Percentiles rank a stretch among this genome's conserved stretches.
phyloP scores from a whole-genome alignment of 2,329 filamentous ascomycete genomes.

The Corinectria fuckeliana region DNA sequence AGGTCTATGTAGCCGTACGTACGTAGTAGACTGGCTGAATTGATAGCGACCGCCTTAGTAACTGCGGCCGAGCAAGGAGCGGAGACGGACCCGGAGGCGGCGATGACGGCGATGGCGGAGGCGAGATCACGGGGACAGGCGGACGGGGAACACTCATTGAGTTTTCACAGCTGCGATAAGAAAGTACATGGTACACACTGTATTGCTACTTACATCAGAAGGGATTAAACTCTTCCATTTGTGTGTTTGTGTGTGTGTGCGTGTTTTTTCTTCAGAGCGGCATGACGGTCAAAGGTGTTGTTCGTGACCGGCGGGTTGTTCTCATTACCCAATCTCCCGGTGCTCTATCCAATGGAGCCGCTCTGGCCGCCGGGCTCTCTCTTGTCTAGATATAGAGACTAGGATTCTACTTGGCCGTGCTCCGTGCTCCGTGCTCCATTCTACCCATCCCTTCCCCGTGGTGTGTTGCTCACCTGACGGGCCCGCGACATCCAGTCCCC shows the following conservation, averaged over 20 bases:
- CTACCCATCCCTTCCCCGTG: constrained; percentile 29
- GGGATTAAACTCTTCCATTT: no score
- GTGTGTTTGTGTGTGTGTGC: background rate
- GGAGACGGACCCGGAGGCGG: constrained; percentile 9
- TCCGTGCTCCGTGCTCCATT: constrained; percentile 12
- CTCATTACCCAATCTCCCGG: constrained; percentile 47
- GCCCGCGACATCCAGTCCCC: constrained; percentile 45
- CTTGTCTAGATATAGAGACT: no score
- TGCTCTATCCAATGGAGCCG: constrained; percentile 40
- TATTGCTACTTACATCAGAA: background rate
- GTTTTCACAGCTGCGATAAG: background rate
- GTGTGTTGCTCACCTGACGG: constrained; percentile 41
- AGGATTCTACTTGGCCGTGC: no score
- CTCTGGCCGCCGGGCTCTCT: background rate
- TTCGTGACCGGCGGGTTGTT: constrained; percentile 35
- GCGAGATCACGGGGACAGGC: constrained; percentile 8
- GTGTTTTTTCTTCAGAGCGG: background rate
- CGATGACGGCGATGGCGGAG: constrained; percentile 7
- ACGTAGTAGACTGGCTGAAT: background rate
- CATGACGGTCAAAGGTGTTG: constrained; percentile 3
- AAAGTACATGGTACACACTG: background rate
- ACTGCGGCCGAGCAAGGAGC: constrained; percentile 1
- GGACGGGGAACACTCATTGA: background rate
- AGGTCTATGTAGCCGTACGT: background rate
- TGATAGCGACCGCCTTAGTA: constrained; percentile 1